Conservation (phyloP, 805 yeast species). For the Yueomyces sp. region DNA sequence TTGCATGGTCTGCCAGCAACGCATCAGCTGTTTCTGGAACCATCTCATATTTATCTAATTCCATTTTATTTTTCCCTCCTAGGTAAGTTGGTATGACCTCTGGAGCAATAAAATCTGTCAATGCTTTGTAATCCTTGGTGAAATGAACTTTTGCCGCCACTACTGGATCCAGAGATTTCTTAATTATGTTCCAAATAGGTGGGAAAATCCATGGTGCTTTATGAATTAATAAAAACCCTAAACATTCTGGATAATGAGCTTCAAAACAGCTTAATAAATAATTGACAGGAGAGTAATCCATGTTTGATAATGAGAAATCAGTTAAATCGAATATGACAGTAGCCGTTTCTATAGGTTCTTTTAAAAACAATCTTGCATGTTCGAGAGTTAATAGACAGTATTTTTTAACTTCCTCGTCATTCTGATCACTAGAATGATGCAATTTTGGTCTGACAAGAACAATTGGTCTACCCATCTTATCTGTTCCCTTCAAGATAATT, state of each 20-base stretch:
- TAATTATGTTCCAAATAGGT: conserved; percentile 84
- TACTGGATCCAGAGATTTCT: conserved; percentile 90
- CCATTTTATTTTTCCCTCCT: conserved; percentile 56
- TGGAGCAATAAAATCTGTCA: conserved; percentile 44
- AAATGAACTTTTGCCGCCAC: conserved; percentile 83
- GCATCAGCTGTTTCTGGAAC: conserved; percentile 51
- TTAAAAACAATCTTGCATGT: conserved; percentile 55
- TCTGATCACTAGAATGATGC: conserved; percentile 55
- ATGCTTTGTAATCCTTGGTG: conserved; percentile 54
- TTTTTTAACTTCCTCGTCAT: conserved; percentile 54
- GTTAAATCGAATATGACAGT: conserved; percentile 74
- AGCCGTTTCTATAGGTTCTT: conserved; percentile 69
- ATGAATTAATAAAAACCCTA: conserved; percentile 73
- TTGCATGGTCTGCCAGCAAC: conserved; percentile 29
- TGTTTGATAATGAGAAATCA: conserved; percentile 76
- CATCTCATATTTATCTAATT: conserved; percentile 38
- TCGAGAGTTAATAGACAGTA: conserved; percentile 70
- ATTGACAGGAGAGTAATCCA: conserved; percentile 84
- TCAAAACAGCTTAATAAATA: conserved; percentile 79
- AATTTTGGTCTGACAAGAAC: conserved; percentile 65
- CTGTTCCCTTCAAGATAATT: conserved; percentile 53
- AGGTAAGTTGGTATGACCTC: conserved; percentile 49
- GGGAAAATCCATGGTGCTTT: conserved; percentile 94
- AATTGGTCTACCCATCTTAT: conserved; percentile 60
- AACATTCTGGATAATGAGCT: conserved; percentile 88